Base-by-base conservation (phyloP, 2,329 filamentous ascomycete genomes). In the Colletotrichum godetiae region DNA sequence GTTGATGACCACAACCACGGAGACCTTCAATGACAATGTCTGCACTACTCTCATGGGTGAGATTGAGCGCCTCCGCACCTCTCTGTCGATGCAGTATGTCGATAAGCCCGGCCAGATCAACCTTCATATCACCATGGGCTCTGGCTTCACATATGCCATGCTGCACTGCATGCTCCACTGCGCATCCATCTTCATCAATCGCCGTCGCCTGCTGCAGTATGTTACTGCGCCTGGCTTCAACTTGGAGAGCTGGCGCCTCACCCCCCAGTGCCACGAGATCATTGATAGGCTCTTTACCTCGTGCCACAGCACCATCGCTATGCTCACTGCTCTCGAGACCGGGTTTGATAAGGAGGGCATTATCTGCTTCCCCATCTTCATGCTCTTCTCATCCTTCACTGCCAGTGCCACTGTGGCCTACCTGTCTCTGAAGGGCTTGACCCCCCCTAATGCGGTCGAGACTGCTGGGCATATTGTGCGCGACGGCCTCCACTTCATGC, bases 71-170 rank as follows among this genome's bases (percentile, higher is more conserved):
- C 86, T 91, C 12, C 87, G 89, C 37, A 84, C 83, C 73, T 86
- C 87, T 1, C 80, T 91, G 57, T 89, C 89, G 1, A 86, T 89
- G 83, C 89, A 91, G 79, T 90, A 89, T 69, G 84, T 89, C 74
- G 89, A 91, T 77, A 91, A 91, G 81, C 87, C 88, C 0, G 88
- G 87, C 52, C 89, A 91, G 80, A 89, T 91, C 78, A 89, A 87
- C 77, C 82, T 91, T 5, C 89, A 91, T 79, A 90, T 91, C 78
- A 91, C 89, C 24, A 91, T 91, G 89, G 89, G 89, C 46, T 90
- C 89, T 57, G 89, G 89, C 68, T 89, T 88, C 77, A 91, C 88
- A 0, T 91, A 89, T 78, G 89, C 89, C 74, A 90, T 91, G 88
- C 85, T 91, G 63, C 89, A 91, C 79, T 90, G 88, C 69, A 85